phyloP scores from a whole-genome alignment of 1,139 yeast genomes.

The Geotrichum aggregatum region DNA sequence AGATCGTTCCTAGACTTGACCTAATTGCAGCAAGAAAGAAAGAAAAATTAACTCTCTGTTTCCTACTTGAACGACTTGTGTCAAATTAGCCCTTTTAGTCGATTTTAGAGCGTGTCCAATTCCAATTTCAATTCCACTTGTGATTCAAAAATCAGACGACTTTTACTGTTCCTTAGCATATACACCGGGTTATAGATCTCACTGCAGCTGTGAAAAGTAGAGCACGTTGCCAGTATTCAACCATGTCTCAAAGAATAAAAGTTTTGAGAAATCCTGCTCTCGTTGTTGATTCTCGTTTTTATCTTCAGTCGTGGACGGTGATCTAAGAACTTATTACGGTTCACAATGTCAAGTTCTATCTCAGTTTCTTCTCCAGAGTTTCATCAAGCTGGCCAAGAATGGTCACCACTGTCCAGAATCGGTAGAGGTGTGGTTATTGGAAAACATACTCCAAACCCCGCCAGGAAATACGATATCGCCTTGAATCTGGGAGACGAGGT shows the following conservation, averaged over 20 bases:
- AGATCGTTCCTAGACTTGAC: too few species aligned
- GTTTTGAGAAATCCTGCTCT: neutral
- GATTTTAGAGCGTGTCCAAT: too few species aligned
- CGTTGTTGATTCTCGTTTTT: neutral
- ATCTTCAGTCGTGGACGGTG: neutral
- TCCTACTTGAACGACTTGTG: too few species aligned
- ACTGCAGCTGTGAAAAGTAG: too few species aligned
- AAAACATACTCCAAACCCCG: conserved; percentile 27
- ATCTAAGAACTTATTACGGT: too few species aligned
- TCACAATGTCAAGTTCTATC: neutral
- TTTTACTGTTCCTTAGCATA: neutral
- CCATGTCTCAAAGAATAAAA: neutral
- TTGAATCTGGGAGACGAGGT: conserved; percentile 79
- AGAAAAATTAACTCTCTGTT: too few species aligned
- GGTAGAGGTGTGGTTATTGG: conserved; percentile 33
- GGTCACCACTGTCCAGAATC: conserved; percentile 43
- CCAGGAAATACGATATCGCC: conserved; percentile 22
- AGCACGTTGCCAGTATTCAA: too few species aligned
- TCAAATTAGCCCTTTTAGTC: too few species aligned
- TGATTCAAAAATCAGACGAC: neutral
- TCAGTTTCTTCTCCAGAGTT: neutral
- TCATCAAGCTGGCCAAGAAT: conserved; percentile 27
- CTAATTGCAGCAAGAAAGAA: too few species aligned
- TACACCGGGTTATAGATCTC: neutral
- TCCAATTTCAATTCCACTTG: neutral